phyloP scores from a whole-genome alignment of 495 filamentous ascomycete genomes.

The Neurospora sp. region DNA sequence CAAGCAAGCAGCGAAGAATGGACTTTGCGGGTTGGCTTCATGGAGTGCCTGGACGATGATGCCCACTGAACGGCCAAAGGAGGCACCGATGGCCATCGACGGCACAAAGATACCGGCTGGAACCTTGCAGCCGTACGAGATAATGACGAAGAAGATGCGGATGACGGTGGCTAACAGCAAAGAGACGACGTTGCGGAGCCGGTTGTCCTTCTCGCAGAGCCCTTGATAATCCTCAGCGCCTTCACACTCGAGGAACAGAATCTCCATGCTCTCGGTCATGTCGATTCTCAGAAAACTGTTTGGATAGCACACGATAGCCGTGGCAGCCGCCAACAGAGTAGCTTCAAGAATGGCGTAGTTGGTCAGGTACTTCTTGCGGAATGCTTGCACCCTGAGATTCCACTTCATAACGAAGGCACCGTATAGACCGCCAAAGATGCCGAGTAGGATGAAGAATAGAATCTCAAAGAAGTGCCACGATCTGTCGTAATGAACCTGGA shows the following conservation, averaged over 20 bases:
- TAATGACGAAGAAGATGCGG: conserved; percentile 78
- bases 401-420: conserved; percentile 98
- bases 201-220: conserved; percentile 70
- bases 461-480: conserved; percentile 97
- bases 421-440: conserved; percentile 89
- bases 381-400: conserved; percentile 85
- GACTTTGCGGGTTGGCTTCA: conserved; percentile 67
- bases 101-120: conserved; percentile 96
- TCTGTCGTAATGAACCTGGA: conserved; percentile 92
- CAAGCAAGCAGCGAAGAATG: conserved; percentile 78
- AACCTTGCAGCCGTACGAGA: conserved; percentile 96
- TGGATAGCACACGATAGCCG: conserved; percentile 87
- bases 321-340: conserved; percentile 68
- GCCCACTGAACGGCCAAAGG: conserved; percentile 87
- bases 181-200: conserved; percentile 72
- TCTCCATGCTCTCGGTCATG: conserved; percentile 99
- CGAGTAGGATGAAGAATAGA: conserved; percentile 83
- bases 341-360: conserved; percentile 84
- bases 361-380: conserved; percentile 86
- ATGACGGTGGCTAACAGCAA: conserved; percentile 72
- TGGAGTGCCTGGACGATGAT: conserved; percentile 88
- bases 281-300: conserved; percentile 95
- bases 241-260: conserved; percentile 90
- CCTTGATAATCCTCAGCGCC: conserved; percentile 85
- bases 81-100: conserved; percentile 94